Evolutionary conservation across 2,329 filamentous ascomycete genomes (phyloP).

Genomic region (Nemania abortiva): DNA sequence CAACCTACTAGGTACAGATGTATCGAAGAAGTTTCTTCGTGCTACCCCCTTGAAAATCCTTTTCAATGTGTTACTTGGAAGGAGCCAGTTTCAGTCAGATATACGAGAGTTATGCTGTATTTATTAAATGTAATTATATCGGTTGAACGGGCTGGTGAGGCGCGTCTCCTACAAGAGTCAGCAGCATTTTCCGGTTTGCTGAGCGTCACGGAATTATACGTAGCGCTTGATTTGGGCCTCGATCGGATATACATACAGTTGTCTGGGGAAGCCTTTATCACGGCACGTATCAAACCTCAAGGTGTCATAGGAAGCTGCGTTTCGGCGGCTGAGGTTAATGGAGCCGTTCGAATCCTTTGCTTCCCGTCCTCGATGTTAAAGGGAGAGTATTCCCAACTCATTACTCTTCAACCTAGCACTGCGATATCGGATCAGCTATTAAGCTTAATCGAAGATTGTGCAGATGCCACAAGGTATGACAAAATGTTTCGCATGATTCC

Average conservation of each 20-base stretch:
- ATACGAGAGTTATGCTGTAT: background rate
- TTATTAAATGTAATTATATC: background rate
- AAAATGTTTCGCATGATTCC: background rate
- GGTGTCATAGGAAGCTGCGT: background rate
- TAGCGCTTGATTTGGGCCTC: background rate
- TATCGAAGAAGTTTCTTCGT: no score
- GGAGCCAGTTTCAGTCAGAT: background rate
- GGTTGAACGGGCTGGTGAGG: background rate
- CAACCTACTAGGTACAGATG: background rate
- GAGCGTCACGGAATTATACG: constrained; percentile 6
- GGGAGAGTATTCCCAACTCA: background rate
- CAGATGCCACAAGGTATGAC: no score
- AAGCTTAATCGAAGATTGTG: background rate
- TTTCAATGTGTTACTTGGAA: constrained; percentile 20
- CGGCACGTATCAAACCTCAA: background rate
- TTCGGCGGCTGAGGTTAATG: background rate
- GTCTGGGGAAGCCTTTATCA: background rate
- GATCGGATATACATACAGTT: background rate
- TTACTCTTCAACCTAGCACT: constrained; percentile 6
- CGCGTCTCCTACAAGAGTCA: background rate
- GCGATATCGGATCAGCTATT: background rate
- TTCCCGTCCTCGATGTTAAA: constrained; percentile 8
- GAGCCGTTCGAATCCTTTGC: constrained; percentile 5
- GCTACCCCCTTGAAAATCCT: no score
- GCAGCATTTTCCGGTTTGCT: background rate